Conservation (phyloP, 208 protist species). For the Wallacemonas sp. region DNA sequence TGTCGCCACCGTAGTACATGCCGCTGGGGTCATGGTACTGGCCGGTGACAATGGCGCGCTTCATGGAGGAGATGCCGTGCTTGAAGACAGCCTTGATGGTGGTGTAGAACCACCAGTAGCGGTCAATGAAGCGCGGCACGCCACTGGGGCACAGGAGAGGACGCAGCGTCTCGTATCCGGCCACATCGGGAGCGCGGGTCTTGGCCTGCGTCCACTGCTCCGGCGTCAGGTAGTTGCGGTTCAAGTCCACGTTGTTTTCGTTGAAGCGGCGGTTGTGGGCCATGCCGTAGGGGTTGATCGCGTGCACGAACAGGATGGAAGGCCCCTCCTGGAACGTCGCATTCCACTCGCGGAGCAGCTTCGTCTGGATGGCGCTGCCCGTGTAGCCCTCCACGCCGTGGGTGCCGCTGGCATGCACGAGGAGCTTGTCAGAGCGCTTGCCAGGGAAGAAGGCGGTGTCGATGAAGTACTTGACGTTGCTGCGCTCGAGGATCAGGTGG, state of each 20-base stretch:
- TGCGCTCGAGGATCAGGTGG: constrained; percentile 47
- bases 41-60: constrained; percentile 53
- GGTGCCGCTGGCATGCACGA: constrained; percentile 78
- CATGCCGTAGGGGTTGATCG: constrained; percentile 89
- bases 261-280: constrained; percentile 73
- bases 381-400: constrained; percentile 88
- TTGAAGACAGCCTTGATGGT: constrained; percentile 25
- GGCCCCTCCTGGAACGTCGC: constrained; percentile 42
- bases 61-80: constrained; percentile 47
- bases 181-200: constrained; percentile 35
- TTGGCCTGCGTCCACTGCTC: constrained; percentile 56
- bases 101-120: constrained; percentile 57
- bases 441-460: constrained; percentile 79
- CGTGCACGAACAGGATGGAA: constrained; percentile 85
- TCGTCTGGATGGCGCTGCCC: constrained; percentile 79
- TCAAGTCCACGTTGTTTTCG: constrained; percentile 87
- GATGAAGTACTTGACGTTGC: constrained; percentile 67
- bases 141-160: constrained; percentile 25
- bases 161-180: constrained; percentile 52
- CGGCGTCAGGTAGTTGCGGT: constrained; percentile 72
- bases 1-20: constrained; percentile 72
- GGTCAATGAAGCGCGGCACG: constrained; percentile 69
- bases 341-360: constrained; percentile 70
- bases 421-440: constrained; percentile 41
- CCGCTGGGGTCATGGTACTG: constrained; percentile 77